Evolutionary conservation across 352 stramenopile species (phyloP), one percentile per base, ranked within the genome.

Genomic region (Aphanomyces euteiches): DNA sequence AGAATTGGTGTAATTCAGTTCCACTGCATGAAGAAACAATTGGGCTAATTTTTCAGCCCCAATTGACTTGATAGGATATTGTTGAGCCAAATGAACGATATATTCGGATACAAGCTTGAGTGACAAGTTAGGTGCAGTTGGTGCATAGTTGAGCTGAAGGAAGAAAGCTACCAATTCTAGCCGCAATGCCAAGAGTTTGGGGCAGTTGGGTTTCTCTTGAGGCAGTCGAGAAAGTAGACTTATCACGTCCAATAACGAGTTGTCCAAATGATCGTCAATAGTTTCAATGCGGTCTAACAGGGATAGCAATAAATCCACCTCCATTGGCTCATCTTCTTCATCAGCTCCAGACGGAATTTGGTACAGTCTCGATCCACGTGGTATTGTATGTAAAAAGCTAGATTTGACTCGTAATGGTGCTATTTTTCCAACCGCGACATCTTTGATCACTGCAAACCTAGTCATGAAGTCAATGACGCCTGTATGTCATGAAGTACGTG

Each of bases 391-490:
- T 13, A 61, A 61, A 1, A 37, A 58, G 2, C 37, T 58, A 34
- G 50, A 13, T 37, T 37, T 19, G 19, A 39, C 7, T 8, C 7
- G 6, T 37, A 17, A 45, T 10, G 28, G 36, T 37, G 54, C 7
- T 12, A 12, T 10, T 10, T 61, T 7, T 13, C 21, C 15, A 7
- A 43, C 10, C 3, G 43, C 59, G 13, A 56, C 41, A 13, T 56
- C 59, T 56, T 67, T 67, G 59, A 67, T 67, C 3, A 28, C 19
- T 10, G 39, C 41, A 37, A 67, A 67, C 59, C 59, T 67, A 66
- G 17, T 37, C 19, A 19, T 17, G 47, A 47, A 48, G 34, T 63
- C 28, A 38, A 40, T 13, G 8, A 15, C 39, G 19, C 53, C 36
- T 15, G 10, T 28, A 19, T 38, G 17, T 4, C 17, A 15, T 40